A percentile compares a stretch with the other conserved stretches of the same genome.
These are phyloP conservation scores for Panicum miliaceum DNA, from an alignment of 176 grass and related monocot species.

Conservation along the genomic window DNA sequence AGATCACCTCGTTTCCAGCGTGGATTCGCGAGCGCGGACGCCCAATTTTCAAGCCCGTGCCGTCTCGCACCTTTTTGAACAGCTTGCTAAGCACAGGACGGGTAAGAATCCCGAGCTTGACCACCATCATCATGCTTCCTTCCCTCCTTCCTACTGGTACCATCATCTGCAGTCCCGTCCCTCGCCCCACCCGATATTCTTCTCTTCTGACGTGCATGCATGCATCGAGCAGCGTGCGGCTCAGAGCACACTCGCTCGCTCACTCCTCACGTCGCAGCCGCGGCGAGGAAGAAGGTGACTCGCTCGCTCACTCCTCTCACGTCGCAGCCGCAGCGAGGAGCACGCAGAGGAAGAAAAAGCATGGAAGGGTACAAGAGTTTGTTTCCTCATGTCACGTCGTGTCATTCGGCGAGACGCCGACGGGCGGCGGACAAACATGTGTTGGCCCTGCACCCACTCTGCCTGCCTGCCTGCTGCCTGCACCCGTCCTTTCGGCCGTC, in stretches of 20 bases:
- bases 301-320: not conserved
- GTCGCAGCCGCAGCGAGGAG: not conserved
- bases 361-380: conserved; percentile 45
- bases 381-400: conserved; percentile 53
- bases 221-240: conserved; percentile 38
- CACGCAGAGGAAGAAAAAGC: not conserved
- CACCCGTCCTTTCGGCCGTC: conserved; percentile 36
- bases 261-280: not conserved
- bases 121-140: conserved; percentile 28
- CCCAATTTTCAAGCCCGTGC: conserved; percentile 35
- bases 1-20: conserved; percentile 3
- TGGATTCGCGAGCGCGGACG: not conserved
- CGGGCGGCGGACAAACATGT: conserved; percentile 38
- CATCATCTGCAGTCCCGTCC: conserved; percentile 22
- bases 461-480: conserved; percentile 37
- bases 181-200: conserved; percentile 30
- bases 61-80: conserved; percentile 22
- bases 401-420: conserved; percentile 36
- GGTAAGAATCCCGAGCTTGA: conserved; percentile 41
- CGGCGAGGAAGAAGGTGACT: not conserved
- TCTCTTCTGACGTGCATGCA: conserved; percentile 23
- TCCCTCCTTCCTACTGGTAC: not conserved
- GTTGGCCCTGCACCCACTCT: not conserved
- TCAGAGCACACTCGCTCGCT: not conserved
- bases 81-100: not conserved